Evolutionary conservation across 495 filamentous ascomycete genomes (phyloP).

Genomic region (Hapsidospora chrysogenum): DNA sequence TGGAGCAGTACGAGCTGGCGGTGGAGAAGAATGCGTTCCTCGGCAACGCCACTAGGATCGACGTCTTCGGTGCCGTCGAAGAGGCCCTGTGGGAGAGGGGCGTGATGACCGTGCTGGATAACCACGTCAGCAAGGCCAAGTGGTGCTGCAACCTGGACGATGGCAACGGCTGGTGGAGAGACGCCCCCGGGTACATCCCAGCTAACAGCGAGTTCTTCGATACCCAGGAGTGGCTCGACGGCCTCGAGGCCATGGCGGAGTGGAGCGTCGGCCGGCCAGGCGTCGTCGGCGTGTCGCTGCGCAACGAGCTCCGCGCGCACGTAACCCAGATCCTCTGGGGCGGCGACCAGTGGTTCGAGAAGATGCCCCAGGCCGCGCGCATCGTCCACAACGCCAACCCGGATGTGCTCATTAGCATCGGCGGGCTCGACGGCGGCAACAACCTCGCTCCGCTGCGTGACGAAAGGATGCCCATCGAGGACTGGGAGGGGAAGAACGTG

Average conservation of each 20-base stretch:
- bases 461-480: constrained; percentile 19
- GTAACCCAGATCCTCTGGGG: constrained; percentile 21
- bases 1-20: constrained; percentile 14
- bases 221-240: constrained; percentile 23
- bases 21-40: constrained; percentile 25
- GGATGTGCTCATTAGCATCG: constrained; percentile 26
- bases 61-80: constrained; percentile 22
- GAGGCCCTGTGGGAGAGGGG: constrained; percentile 19
- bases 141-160: constrained; percentile 35
- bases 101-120: constrained; percentile 32
- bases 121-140: constrained; percentile 29
- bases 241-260: constrained; percentile 21
- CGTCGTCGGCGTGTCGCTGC: constrained; percentile 27
- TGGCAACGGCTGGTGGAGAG: constrained; percentile 37
- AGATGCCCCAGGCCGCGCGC: constrained; percentile 19
- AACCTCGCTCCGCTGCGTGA: constrained; percentile 24
- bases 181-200: constrained; percentile 22
- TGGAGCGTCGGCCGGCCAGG: constrained; percentile 21
- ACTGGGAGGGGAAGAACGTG: constrained; percentile 26
- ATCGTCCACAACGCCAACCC: constrained; percentile 25
- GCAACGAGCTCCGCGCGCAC: constrained; percentile 31
- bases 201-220: constrained; percentile 28
- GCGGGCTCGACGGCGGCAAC: constrained; percentile 24
- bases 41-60: constrained; percentile 14
- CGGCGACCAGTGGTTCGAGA: constrained; percentile 27